A percentile compares a stretch with the other conserved stretches of the same genome.
Conservation (phyloP, 2,329 filamentous ascomycete genomes). For the Aspergillus unguis region DNA sequence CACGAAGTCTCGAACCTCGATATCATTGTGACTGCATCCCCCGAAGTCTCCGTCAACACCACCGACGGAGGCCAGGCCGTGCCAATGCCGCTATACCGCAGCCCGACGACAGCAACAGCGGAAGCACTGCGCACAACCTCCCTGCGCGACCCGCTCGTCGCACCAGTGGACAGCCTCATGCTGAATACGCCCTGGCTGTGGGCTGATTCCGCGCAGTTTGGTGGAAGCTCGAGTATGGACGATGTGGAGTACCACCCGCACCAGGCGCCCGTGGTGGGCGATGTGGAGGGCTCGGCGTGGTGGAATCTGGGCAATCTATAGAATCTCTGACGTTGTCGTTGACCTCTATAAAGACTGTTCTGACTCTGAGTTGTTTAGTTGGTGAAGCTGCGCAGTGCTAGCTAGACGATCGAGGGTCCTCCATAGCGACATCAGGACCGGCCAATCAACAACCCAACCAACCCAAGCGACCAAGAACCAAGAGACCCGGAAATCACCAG, state of each 20-base stretch:
- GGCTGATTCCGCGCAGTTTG: slow-evolving; percentile 32
- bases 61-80: slow-evolving; percentile 52
- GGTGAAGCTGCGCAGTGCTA: too few relatives aligned
- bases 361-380: background rate
- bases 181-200: slow-evolving; percentile 36
- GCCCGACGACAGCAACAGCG: slow-evolving; percentile 6
- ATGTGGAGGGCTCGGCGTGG: slow-evolving; percentile 34
- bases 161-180: slow-evolving; percentile 35
- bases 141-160: slow-evolving; percentile 27
- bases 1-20: slow-evolving; percentile 38
- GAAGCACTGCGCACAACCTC: slow-evolving; percentile 1
- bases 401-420: too few relatives aligned
- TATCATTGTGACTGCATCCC: slow-evolving; percentile 52
- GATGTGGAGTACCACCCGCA: slow-evolving; percentile 26
- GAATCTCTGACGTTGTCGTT: background rate
- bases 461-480: too few relatives aligned
- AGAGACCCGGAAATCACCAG: too few relatives aligned
- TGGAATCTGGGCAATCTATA: slow-evolving; percentile 36
- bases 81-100: slow-evolving; percentile 34
- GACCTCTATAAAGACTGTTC: too few relatives aligned
- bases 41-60: slow-evolving; percentile 52
- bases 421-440: too few relatives aligned
- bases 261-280: slow-evolving; percentile 26
- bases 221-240: slow-evolving; percentile 24
- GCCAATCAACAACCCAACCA: too few relatives aligned